Evolutionary conservation across 345 rosid species (phyloP), one percentile per base, ranked within the genome.

Genomic region (Linum usitatissimum): DNA sequence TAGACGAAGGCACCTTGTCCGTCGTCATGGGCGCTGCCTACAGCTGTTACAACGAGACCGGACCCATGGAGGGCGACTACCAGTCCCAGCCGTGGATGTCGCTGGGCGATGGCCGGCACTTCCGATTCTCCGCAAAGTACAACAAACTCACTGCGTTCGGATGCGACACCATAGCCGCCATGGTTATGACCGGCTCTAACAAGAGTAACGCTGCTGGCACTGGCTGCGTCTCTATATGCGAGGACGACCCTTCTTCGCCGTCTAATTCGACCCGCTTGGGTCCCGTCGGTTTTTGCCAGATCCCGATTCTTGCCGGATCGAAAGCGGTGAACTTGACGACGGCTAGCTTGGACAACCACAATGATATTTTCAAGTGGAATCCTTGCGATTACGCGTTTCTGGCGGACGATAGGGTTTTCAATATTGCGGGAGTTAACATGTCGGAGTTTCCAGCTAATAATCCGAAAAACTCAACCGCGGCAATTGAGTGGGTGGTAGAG

Each of bases 71-170:
- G 1, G 3, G 6, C 0, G 0, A 3, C 0, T 0, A 0, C 3
- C 9, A 0, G 0, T 0, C 0, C 0, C 17, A 10, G 4, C 0
- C 0, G 0, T 20, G 1, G 0, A 0, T 0, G 7, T 64, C 1
- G 57, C 31, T 10, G 12, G 23, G 9, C 5, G 0, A 0, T 0
- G 55, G 62, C 1, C 68, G 71, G 0, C 0, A 0, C 0, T 65
- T 55, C 63, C 34, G 28, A 18, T 28, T 76, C 14, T 76, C 73
- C 0, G 14, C 53, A 51, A 17, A 63, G 2, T 18, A 60, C 7
- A 76, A 76, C 73, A 68, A 57, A 34, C 66, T 76, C 36, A 71
- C 71, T 2, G 76, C 31, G 3, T 54, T 66, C 17, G 73, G 79
- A 10, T 76, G 79, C 6, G 71, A 76, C 53, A 71, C 71, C 1